A percentile compares a stretch with the other conserved stretches of the same genome.
These are phyloP conservation scores for Aspergillus incahuasiensis DNA, from an alignment of 495 filamentous ascomycete species.

Conservation along the genomic window DNA sequence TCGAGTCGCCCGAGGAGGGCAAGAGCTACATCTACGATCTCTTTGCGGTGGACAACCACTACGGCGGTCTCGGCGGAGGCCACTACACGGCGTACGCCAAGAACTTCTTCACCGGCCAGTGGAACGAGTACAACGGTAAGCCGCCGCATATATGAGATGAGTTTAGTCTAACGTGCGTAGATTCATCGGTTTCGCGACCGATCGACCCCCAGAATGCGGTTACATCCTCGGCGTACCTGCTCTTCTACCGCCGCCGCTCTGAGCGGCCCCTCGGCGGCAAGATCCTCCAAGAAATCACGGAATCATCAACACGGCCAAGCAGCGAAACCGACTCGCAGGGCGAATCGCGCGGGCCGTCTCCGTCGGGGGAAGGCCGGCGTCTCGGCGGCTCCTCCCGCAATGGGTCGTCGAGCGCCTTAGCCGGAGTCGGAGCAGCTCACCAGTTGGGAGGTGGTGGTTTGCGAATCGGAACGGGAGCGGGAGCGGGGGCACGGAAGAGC, in stretches of 20 bases:
- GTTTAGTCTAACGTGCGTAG: constrained; percentile 41
- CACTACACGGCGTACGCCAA: constrained; percentile 94
- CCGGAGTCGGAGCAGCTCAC: constrained; percentile 70
- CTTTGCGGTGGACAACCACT: constrained; percentile 92
- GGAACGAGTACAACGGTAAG: constrained; percentile 94
- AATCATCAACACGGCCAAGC: constrained; percentile 41
- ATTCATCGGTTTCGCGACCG: constrained; percentile 58
- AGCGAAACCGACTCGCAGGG: constrained; percentile 41
- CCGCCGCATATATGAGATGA: background rate
- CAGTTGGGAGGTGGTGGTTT: constrained; percentile 60
- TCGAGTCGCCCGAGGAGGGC: constrained; percentile 71
- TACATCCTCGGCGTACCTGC: constrained; percentile 74
- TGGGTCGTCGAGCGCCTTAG: constrained; percentile 81
- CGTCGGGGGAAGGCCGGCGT: constrained; percentile 76
- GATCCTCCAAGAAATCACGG: constrained; percentile 64
- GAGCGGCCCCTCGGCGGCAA: constrained; percentile 68
- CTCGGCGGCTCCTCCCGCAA: constrained; percentile 80
- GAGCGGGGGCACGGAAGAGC: constrained; percentile 28
- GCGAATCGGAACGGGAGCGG: constrained; percentile 32
- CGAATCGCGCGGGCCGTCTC: constrained; percentile 48
- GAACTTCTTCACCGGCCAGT: constrained; percentile 77
- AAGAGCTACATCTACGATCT: constrained; percentile 86
- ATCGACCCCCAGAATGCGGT: constrained; percentile 53
- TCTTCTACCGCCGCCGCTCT: constrained; percentile 92
- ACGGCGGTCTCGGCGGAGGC: constrained; percentile 83